Conservation (phyloP, 2,329 filamentous ascomycete genomes). For the Bretziella fagacearum region DNA sequence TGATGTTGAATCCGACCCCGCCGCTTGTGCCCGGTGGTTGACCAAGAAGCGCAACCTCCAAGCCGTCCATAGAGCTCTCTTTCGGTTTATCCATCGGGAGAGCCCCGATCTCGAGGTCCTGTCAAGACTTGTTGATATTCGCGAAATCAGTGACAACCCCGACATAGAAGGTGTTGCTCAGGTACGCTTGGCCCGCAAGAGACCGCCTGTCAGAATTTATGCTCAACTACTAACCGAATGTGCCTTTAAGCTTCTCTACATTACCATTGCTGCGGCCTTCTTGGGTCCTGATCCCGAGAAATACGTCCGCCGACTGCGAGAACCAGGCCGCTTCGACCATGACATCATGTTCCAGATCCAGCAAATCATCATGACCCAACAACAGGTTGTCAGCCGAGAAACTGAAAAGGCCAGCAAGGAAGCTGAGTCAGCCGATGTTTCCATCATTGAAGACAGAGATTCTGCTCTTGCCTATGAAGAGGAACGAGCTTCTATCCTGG, state of each 20-base stretch:
- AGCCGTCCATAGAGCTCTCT: constrained; percentile 36
- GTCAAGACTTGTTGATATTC: constrained; percentile 37
- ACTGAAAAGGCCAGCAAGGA: constrained; percentile 19
- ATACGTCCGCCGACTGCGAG: constrained; percentile 33
- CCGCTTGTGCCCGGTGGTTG: constrained; percentile 26
- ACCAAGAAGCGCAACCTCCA: constrained; percentile 36
- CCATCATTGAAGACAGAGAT: constrained; percentile 30
- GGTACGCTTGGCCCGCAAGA: constrained; percentile 22
- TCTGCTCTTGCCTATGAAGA: constrained; percentile 41
- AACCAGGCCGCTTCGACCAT: constrained; percentile 22
- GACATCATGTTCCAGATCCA: constrained; percentile 29
- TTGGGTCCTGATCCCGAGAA: constrained; percentile 38
- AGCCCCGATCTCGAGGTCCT: constrained; percentile 35
- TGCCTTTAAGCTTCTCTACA: constrained; percentile 35
- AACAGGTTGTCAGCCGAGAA: constrained; percentile 18
- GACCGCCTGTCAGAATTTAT: too few species aligned
- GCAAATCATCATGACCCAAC: constrained; percentile 28
- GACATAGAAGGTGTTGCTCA: constrained; percentile 37
- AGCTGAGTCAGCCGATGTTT: constrained; percentile 19
- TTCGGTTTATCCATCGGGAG: constrained; percentile 37
- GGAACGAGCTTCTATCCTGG: constrained; percentile 32
- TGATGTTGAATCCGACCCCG: constrained; percentile 32
- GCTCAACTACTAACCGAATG: constrained; percentile 2
- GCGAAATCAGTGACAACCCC: constrained; percentile 39
- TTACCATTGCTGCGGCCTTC: constrained; percentile 44